Conservation (phyloP, 495 filamentous ascomycete species). For the Penicillium angulare region DNA sequence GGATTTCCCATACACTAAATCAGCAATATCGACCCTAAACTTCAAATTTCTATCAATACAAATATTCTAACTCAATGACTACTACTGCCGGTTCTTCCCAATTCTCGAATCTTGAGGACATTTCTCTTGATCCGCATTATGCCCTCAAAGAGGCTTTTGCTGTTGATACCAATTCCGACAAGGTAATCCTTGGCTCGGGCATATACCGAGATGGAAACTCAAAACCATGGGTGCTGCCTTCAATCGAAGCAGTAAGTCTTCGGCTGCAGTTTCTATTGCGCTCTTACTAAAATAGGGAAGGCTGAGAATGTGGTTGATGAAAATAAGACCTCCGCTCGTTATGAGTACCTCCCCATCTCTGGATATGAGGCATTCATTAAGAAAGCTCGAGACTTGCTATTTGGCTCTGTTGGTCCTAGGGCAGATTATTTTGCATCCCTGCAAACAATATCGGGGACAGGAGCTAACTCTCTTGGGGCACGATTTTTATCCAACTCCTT, state of each 20-base stretch:
- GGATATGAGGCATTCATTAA: slow-evolving; percentile 2
- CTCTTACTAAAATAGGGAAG: neutral
- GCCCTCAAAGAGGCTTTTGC: slow-evolving; percentile 2
- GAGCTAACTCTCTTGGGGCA: slow-evolving; percentile 6
- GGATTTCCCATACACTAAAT: too few relatives aligned
- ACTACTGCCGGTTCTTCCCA: too few relatives aligned
- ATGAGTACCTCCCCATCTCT: slow-evolving; percentile 10
- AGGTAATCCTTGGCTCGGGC: slow-evolving; percentile 5
- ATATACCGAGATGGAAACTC: slow-evolving; percentile 2
- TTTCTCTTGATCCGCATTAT: slow-evolving; percentile 5
- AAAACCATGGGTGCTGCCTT: slow-evolving; percentile 3
- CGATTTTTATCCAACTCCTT: neutral
- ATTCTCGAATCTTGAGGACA: neutral
- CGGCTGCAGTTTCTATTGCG: too few relatives aligned
- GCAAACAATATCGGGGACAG: slow-evolving; percentile 3
- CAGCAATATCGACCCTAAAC: too few relatives aligned
- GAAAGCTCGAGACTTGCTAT: slow-evolving; percentile 1
- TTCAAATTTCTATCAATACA: too few relatives aligned
- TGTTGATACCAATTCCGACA: neutral
- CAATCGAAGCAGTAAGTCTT: neutral
- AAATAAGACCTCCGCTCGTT: neutral
- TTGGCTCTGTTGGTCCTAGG: neutral
- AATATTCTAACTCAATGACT: neutral
- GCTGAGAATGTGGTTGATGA: neutral
- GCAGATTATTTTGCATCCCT: neutral